These are phyloP conservation scores for Auriscalpium microsporum DNA, from an alignment of 768 basidiomycete genomes.

Conservation along the genomic window DNA sequence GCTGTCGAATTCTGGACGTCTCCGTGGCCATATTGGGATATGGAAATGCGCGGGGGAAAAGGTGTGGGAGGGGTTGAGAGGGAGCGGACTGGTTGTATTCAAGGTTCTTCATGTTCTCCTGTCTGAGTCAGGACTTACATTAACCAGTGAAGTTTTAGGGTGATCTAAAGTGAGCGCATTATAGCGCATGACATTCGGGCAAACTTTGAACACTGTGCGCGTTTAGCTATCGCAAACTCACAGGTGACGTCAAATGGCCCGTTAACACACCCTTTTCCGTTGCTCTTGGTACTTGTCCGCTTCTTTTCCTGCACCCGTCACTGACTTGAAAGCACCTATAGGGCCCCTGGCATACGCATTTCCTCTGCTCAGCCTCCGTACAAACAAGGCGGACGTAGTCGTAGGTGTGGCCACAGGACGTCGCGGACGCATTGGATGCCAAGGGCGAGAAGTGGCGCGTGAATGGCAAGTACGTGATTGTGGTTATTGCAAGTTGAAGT, in stretches of 20 bases:
- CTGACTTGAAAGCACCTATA: conserved; percentile 17
- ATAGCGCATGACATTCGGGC: conserved; percentile 49
- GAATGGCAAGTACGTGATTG: conserved; percentile 57
- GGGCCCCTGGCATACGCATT: conserved; percentile 76
- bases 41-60: conserved; percentile 45
- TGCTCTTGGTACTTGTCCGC: conserved; percentile 50
- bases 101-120: conserved; percentile 40
- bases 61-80: conserved; percentile 43
- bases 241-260: conserved; percentile 86
- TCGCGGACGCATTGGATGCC: conserved; percentile 59
- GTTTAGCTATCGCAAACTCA: conserved; percentile 45
- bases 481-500: not conserved
- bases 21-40: conserved; percentile 70
- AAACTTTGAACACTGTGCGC: conserved; percentile 28
- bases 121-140: not conserved
- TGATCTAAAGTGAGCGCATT: conserved; percentile 69
- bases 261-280: conserved; percentile 63
- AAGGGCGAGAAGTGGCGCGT: conserved; percentile 68
- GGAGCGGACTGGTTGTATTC: conserved; percentile 69
- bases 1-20: conserved; percentile 61
- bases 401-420: conserved; percentile 65
- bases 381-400: conserved; percentile 92
- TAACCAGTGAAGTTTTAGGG: conserved; percentile 37
- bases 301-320: not conserved
- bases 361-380: conserved; percentile 77